A percentile compares a stretch with the other conserved stretches of the same genome.
Evolutionary conservation across 2,329 filamentous ascomycete species (phyloP).

Genomic region (Metarhizium humberi): DNA sequence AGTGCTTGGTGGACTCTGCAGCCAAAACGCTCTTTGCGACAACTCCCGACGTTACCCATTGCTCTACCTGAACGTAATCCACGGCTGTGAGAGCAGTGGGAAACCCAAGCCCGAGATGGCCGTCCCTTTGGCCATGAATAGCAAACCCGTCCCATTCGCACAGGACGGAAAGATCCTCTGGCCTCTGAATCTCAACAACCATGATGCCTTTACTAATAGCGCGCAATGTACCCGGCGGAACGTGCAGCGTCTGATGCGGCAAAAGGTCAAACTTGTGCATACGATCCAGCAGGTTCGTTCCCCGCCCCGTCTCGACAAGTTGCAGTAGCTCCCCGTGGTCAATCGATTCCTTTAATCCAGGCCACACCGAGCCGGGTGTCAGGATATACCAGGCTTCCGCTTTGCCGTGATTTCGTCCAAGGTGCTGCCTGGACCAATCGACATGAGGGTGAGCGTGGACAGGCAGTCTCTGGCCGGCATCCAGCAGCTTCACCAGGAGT

Average conservation of each 20-base stretch:
- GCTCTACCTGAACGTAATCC: no score
- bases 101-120: constrained; percentile 11
- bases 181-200: constrained; percentile 12
- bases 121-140: constrained; percentile 8
- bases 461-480: no score
- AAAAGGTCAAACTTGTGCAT: constrained; percentile 11
- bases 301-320: constrained; percentile 7
- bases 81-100: constrained; percentile 7
- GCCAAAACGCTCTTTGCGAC: no score
- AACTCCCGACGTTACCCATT: no score
- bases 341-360: constrained; percentile 7
- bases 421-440: no score
- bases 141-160: constrained; percentile 11
- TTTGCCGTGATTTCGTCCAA: no score
- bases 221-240: constrained; percentile 12
- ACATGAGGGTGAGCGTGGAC: no score
- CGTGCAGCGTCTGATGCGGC: constrained; percentile 12
- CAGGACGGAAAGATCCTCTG: constrained; percentile 11
- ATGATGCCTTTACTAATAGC: constrained; percentile 13
- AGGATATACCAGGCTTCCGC: no score
- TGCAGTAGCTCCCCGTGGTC: constrained; percentile 4
- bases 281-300: constrained; percentile 4
- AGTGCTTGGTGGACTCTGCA: no score
- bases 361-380: no score
- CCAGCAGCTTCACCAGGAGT: no score